Evolutionary conservation across 345 rosid genomes (phyloP).

Genomic region (Eucalyptus fibrosa): DNA sequence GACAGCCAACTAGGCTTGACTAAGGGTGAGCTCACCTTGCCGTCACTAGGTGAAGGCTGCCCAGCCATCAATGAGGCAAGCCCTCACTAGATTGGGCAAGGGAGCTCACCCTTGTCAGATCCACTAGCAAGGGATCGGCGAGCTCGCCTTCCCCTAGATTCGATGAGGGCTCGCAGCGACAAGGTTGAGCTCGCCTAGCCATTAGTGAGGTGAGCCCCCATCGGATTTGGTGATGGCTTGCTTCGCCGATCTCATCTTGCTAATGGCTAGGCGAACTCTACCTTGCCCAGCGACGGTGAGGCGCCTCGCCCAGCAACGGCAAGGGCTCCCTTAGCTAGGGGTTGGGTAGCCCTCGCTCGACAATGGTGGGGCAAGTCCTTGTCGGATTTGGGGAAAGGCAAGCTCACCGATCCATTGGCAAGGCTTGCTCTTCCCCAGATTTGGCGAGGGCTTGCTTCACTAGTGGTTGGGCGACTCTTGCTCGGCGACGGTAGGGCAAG

Average conservation of each 20-base stretch:
- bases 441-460: no score
- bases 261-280: no score
- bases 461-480: no score
- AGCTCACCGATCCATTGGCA: rapidly evolving
- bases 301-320: rapidly evolving
- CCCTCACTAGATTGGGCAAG: rapidly evolving
- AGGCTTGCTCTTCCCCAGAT: no score
- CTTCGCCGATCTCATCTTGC: rapidly evolving
- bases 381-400: rapidly evolving
- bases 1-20: rapidly evolving
- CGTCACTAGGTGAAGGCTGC: rapidly evolving
- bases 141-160: no score
- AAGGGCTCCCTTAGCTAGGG: no score
- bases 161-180: rapidly evolving
- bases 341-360: rapidly evolving
- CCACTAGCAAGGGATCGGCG: rapidly evolving
- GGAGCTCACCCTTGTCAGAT: no score
- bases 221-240: rapidly evolving
- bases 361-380: no score
- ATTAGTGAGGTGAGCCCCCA: no score
- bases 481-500: rapidly evolving
- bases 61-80: rapidly evolving
- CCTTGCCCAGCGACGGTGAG: rapidly evolving
- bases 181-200: rapidly evolving
- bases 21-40: rapidly evolving